Base-by-base conservation (phyloP, 257 asterid genomes). In the Mentha longifolia region DNA sequence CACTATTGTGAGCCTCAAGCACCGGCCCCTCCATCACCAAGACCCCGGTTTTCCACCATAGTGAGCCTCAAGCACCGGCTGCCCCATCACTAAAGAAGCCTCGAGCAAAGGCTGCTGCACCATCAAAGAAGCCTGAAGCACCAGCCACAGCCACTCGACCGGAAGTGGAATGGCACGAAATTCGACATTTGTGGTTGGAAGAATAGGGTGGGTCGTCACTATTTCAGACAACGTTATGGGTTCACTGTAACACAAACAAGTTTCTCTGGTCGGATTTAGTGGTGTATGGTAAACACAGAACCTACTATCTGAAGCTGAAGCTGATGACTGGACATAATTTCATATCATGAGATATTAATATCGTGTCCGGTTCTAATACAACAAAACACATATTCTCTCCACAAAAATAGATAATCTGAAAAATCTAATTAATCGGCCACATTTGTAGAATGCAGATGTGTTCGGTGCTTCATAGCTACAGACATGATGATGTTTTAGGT, bases 141-240 rank as follows among this genome's bases (percentile, higher is more conserved):
- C 39, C 49, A 11, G 49, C 54, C 54, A 15, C 20, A 15, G 4
- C 54, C 12, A 17, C 72, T 12, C 7, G 49, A 12, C 17, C 37
- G 33, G 3, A 63, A 14, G 41, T 86, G 12, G 84, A 83, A 9
- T 91, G 96, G 96, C 65, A 41, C 60, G 42, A 73, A 55, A 83
- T 86, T 49, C 85, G 92, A 67, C 89, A 85, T 77, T 17, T 83
- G 52, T 87, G 89, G 96, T 74, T 45, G 6, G 39, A 35, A 47
- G 92, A n/a, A 7, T 80, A 75, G 77, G 30, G 41, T 65, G 13
- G 45, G 11, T 35, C 5, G 37, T 58, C 31, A 28, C 39, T 4
- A 11, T 54, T 51, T 4, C 5, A 59, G 39, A 25, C 15, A 50
- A 19, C 56, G 50, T 7, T 25, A 20, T 51, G 7, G 15, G 35